These are phyloP conservation scores for Populus davidiana DNA, from an alignment of 345 rosid species.

Conservation along the genomic window DNA sequence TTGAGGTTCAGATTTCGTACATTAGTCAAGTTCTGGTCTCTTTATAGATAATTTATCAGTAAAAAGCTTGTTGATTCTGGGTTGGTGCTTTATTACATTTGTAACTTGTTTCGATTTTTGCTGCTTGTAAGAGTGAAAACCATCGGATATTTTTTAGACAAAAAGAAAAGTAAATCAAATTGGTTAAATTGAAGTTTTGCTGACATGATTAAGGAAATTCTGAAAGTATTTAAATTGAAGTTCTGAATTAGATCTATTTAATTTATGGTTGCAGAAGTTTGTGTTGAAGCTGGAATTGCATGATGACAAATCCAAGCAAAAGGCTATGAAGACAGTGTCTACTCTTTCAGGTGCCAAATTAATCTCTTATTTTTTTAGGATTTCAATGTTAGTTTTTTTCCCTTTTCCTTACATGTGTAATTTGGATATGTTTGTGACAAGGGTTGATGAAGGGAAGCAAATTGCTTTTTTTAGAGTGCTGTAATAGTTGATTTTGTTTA, in stretches of 20 bases:
- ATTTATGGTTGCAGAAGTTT: constrained; percentile 55
- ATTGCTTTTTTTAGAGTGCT: neutral
- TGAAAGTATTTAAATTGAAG: neutral
- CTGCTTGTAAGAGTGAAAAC: neutral
- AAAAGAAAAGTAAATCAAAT: neutral
- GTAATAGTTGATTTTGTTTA: too few relatives aligned
- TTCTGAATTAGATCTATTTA: constrained; percentile 17
- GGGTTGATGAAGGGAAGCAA: neutral
- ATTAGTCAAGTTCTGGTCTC: neutral
- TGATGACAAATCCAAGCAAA: constrained; percentile 79
- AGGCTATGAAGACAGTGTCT: constrained; percentile 82
- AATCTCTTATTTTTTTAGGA: too few relatives aligned
- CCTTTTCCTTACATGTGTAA: too few relatives aligned
- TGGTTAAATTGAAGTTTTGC: neutral
- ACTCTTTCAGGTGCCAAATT: constrained; percentile 61
- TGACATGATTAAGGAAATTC: neutral
- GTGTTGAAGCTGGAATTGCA: constrained; percentile 70
- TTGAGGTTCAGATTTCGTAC: neutral
- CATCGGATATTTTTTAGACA: neutral
- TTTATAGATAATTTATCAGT: neutral
- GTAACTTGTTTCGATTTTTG: neutral
- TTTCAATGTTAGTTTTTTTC: neutral
- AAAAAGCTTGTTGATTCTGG: constrained; percentile 4
- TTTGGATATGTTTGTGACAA: neutral
- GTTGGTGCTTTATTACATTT: neutral